phyloP scores from a whole-genome alignment of 106 monocot genomes.

The Gastrodia elata region DNA sequence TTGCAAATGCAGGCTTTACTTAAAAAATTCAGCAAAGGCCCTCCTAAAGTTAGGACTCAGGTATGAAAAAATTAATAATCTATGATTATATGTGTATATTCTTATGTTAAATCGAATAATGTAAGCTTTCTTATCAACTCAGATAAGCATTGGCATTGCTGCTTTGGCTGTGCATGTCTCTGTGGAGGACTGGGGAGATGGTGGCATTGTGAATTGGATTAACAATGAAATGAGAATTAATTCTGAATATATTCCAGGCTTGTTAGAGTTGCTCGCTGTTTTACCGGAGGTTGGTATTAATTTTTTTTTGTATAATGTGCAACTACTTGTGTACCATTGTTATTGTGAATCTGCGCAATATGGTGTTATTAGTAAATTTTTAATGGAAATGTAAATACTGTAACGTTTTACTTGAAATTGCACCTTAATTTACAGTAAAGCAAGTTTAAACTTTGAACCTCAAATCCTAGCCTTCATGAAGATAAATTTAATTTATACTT shows the following conservation, averaged over 20 bases:
- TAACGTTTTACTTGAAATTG: background rate
- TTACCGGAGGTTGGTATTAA: constrained; percentile 58
- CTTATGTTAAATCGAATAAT: background rate
- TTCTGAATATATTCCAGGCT: constrained; percentile 72
- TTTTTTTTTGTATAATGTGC: background rate
- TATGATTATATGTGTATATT: background rate
- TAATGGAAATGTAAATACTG: background rate
- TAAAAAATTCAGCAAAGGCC: constrained; percentile 75
- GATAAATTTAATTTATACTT: background rate
- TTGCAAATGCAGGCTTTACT: constrained; percentile 59
- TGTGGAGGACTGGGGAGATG: constrained; percentile 77
- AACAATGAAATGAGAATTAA: constrained; percentile 77
- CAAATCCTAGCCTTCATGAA: background rate
- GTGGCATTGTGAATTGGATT: constrained; percentile 88
- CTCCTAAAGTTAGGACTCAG: constrained; percentile 93
- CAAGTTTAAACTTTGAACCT: background rate
- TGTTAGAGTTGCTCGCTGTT: constrained; percentile 78
- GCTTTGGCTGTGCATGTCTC: constrained; percentile 95
- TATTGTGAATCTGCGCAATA: background rate
- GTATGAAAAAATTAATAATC: constrained; percentile 19
- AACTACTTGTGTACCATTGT: background rate
- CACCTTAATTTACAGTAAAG: background rate
- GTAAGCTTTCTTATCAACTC: constrained; percentile 13
- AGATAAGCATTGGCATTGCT: constrained; percentile 92
- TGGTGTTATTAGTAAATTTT: background rate